Evolutionary conservation across 148 eudicot genomes (phyloP).

Genomic region (Arctostaphylos glauca): DNA sequence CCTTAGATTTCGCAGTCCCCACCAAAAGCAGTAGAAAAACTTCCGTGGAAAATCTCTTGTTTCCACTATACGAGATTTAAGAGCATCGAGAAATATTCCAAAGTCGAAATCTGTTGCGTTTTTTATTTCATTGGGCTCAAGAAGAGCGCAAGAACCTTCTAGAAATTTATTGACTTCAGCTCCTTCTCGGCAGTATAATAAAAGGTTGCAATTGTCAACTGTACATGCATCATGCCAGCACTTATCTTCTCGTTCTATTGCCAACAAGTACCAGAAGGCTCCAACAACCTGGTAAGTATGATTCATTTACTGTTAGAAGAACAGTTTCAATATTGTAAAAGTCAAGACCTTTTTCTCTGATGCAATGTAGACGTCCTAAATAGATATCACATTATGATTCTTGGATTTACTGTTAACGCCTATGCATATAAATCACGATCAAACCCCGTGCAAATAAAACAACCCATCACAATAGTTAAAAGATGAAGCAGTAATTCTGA

Average conservation of each 20-base stretch:
- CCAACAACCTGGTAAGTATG: conserved; percentile 53
- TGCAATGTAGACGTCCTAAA: not conserved
- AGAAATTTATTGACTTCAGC: conserved; percentile 7
- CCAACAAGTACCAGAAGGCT: conserved; percentile 76
- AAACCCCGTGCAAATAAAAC: not conserved
- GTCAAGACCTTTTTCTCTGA: not conserved
- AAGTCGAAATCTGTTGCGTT: conserved; percentile 47
- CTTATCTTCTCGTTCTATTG: conserved; percentile 52
- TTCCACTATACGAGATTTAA: conserved; percentile 42
- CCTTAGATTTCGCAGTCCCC: conserved; percentile 86
- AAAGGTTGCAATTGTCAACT: conserved; percentile 12
- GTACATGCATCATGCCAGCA: conserved; percentile 65
- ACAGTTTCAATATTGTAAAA: not conserved
- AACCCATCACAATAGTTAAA: not conserved
- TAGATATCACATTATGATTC: not conserved
- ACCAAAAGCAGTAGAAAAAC: conserved; percentile 81
- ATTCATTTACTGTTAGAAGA: conserved; percentile 1
- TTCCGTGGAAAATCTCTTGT: conserved; percentile 48
- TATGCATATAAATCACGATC: not conserved
- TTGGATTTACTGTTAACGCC: not conserved
- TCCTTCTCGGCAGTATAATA: conserved; percentile 40
- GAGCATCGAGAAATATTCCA: conserved; percentile 71
- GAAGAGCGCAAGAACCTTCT: conserved; percentile 36
- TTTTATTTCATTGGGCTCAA: conserved; percentile 28
- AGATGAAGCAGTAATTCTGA: not conserved